phyloP scores from a whole-genome alignment of 2,329 filamentous ascomycete genomes.

The Boeremia lycopersici region DNA sequence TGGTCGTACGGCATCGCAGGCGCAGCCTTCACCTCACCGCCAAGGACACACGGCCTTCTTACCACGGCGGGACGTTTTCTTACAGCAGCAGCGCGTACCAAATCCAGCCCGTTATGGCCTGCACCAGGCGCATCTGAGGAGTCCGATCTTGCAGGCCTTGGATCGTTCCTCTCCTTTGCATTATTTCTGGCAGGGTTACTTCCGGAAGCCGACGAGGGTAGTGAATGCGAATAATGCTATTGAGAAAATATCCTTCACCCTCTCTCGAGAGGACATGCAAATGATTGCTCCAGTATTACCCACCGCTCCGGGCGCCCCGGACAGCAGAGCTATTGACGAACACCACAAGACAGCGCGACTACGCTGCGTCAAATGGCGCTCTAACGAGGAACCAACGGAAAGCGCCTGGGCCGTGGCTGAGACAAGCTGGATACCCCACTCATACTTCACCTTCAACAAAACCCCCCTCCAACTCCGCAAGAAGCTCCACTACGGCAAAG shows the following conservation, averaged over 20 bases:
- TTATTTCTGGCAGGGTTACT: slow-evolving; percentile 62
- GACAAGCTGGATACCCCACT: slow-evolving; percentile 70
- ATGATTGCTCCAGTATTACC: slow-evolving; percentile 46
- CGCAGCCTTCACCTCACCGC: background rate
- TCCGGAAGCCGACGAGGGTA: slow-evolving; percentile 53
- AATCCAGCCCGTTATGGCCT: slow-evolving; percentile 57
- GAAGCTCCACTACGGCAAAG: slow-evolving; percentile 74
- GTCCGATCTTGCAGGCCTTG: slow-evolving; percentile 53
- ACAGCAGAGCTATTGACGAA: slow-evolving; percentile 49
- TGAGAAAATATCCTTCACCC: slow-evolving; percentile 55
- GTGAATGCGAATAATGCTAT: slow-evolving; percentile 45
- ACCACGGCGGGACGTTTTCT: slow-evolving; percentile 42
- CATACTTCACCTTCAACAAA: slow-evolving; percentile 73
- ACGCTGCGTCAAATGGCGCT: slow-evolving; percentile 63
- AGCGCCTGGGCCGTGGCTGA: slow-evolving; percentile 67
- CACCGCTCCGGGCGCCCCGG: slow-evolving; percentile 32
- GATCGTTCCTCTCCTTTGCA: slow-evolving; percentile 52
- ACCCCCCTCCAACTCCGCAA: slow-evolving; percentile 62
- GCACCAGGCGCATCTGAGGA: slow-evolving; percentile 64
- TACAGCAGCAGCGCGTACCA: slow-evolving; percentile 49
- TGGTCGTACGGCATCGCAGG: background rate
- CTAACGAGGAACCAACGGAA: slow-evolving; percentile 46
- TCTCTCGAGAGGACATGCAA: slow-evolving; percentile 49
- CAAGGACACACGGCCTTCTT: slow-evolving; percentile 30
- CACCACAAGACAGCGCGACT: slow-evolving; percentile 70